Conservation (phyloP, 1,284 basidiomycete genomes). For the Rhodofomes roseus region DNA sequence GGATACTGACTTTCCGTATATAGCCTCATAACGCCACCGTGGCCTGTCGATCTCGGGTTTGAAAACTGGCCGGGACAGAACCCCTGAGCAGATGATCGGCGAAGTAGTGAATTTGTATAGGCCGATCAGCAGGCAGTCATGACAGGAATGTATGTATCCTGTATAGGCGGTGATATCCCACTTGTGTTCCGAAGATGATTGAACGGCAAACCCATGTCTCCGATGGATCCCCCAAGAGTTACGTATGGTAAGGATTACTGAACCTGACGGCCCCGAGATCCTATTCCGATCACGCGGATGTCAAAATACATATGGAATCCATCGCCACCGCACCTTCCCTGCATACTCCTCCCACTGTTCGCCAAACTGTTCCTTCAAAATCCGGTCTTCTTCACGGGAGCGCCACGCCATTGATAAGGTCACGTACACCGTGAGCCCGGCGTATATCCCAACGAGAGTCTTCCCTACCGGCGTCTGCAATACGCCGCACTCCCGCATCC, state of each 20-base stretch:
- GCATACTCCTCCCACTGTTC: conserved; percentile 17
- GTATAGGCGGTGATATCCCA: neutral
- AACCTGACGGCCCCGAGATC: too few relatives aligned
- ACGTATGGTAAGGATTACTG: too few relatives aligned
- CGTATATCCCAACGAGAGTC: neutral
- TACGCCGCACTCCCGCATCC: conserved; percentile 9
- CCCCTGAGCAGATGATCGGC: neutral
- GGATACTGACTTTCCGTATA: neutral
- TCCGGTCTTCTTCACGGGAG: conserved; percentile 17
- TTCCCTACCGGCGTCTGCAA: neutral
- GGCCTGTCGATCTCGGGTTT: conserved; percentile 72
- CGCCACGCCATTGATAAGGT: conserved; percentile 7
- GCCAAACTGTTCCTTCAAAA: conserved; percentile 20
- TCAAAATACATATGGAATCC: conserved; percentile 11
- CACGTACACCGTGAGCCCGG: conserved; percentile 2
- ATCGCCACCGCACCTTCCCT: conserved; percentile 5
- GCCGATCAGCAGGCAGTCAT: neutral
- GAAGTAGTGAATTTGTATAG: neutral
- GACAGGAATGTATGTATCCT: neutral
- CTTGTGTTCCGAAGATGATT: neutral
- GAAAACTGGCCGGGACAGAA: conserved; percentile 49
- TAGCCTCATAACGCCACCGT: conserved; percentile 57
- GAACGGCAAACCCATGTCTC: neutral
- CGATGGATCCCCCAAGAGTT: neutral
- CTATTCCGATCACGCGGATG: neutral